Conservation (phyloP, 768 basidiomycete species). For the Chalciporus pseudorubinellus region DNA sequence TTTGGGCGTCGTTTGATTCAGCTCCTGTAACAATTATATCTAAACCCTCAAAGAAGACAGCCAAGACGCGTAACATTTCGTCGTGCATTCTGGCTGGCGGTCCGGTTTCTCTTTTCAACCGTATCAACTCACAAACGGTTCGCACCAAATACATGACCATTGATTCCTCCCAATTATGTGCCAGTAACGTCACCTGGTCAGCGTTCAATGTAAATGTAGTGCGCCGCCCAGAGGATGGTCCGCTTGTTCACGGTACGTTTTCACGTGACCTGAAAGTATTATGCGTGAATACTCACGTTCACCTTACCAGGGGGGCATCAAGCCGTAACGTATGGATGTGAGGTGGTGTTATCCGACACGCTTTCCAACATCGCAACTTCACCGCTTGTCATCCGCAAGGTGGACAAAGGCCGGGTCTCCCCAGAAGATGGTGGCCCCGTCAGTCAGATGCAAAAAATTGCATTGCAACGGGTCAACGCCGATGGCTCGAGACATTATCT, state of each 20-base stretch:
- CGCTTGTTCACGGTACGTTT: slow-evolving; percentile 60
- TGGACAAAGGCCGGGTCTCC: slow-evolving; percentile 86
- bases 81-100: slow-evolving; percentile 88
- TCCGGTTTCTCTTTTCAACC: slow-evolving; percentile 90
- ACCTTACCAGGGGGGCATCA: slow-evolving; percentile 58
- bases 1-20: slow-evolving; percentile 92
- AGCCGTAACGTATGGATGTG: slow-evolving; percentile 89
- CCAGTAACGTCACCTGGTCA: slow-evolving; percentile 91
- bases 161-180: slow-evolving; percentile 77
- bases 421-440: slow-evolving; percentile 89
- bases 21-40: slow-evolving; percentile 93
- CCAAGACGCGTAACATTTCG: slow-evolving; percentile 89
- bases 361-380: slow-evolving; percentile 84
- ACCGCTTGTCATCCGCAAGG: slow-evolving; percentile 85
- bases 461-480: slow-evolving; percentile 77
- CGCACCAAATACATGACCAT: slow-evolving; percentile 98
- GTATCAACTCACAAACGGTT: slow-evolving; percentile 95
- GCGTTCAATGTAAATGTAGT: slow-evolving; percentile 93
- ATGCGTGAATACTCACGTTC: slow-evolving; percentile 40
- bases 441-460: slow-evolving; percentile 96
- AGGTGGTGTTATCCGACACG: slow-evolving; percentile 81
- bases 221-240: slow-evolving; percentile 63
- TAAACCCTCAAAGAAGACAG: slow-evolving; percentile 96
- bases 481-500: slow-evolving; percentile 86
- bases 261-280: slow-evolving; percentile 48